Evolutionary conservation across 768 basidiomycete genomes (phyloP).

Genomic region (Pisolithus microcarpus): DNA sequence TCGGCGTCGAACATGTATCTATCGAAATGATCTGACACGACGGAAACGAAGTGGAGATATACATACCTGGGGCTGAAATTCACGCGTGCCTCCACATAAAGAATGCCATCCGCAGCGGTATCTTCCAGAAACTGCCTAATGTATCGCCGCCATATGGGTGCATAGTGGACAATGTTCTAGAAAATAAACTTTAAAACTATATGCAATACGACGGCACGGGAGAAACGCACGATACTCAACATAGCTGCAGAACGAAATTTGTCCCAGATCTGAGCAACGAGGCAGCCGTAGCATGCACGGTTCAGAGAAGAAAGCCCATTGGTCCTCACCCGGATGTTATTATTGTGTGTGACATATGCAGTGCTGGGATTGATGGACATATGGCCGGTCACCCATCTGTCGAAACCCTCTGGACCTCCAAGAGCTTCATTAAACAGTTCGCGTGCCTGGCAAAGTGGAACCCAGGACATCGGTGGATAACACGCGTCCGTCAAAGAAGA

Average conservation of each 20-base stretch:
- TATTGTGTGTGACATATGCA: conserved; percentile 69
- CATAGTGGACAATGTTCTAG: conserved; percentile 38
- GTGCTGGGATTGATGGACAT: conserved; percentile 65
- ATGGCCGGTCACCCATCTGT: conserved; percentile 52
- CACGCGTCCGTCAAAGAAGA: conserved; percentile 28
- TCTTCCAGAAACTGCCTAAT: conserved; percentile 54
- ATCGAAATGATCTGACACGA: neutral
- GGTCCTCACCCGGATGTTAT: conserved; percentile 47
- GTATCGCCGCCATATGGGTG: conserved; percentile 55
- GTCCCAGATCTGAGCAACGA: conserved; percentile 56
- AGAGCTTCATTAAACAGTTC: conserved; percentile 42
- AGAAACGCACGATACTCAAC: conserved; percentile 38
- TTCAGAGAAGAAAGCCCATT: neutral
- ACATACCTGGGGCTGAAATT: conserved; percentile 54
- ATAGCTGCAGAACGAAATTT: conserved; percentile 56
- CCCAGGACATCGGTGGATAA: conserved; percentile 46
- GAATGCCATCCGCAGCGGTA: conserved; percentile 64
- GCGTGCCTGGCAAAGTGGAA: conserved; percentile 48
- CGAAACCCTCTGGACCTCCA: conserved; percentile 61
- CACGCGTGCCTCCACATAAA: conserved; percentile 61
- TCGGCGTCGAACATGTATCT: conserved; percentile 54
- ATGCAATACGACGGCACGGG: neutral
- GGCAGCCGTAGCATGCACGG: neutral
- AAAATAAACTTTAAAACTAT: neutral
- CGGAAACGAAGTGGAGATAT: neutral